Base-by-base conservation (phyloP, 805 yeast genomes). In the Millerozyma miso region DNA sequence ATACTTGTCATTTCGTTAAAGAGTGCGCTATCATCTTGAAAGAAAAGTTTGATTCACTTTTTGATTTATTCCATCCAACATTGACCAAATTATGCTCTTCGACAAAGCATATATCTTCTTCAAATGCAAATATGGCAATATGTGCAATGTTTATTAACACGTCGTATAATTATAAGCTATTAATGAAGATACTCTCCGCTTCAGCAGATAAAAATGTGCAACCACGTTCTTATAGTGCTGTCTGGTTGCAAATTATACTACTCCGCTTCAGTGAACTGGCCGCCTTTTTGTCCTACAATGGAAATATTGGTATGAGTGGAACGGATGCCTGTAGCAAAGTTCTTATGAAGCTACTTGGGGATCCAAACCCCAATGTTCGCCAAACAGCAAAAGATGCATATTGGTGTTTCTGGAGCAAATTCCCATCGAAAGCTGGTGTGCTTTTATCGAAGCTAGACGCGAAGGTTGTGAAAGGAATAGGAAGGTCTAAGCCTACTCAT, bases 291-390 rank as follows among this genome's bases (percentile, higher is more conserved):
- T 60, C 38, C 38, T 43, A 38, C 38, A 66, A 65, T 36, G 66
- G 65, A 10, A 42, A 51, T 23, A 23, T 40, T 37, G 47, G 40
- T 35, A 19, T 31, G 6, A 36, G 51, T 1, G 51, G 57, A 1
- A 47, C 69, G 7, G 85, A 74, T 14, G 52, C 61, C 3, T 59
- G 82, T 1, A 81, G 70, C 29, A 77, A 71, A 37, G 67, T 81
- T 48, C 55, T 88, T 1, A 46, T 64, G 3, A 81, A 78, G 51
- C 83, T 91, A 16, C 66, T 93, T 0, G 58, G 78, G 0, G 98
- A 90, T 59, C 87, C 96, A 0, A 84, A 85, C 45, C 88, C 90
- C 0, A 67, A 77, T 0, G 97, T 87, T 0, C 74, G 97, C 49
- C 95, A 81, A 52, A 67, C 79, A 0, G 85, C 83, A 68, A 76